Percentiles rank a stretch among this genome's conserved stretches.
Evolutionary conservation across 768 basidiomycete species (phyloP).

Genomic region (Trametes sanguinea): DNA sequence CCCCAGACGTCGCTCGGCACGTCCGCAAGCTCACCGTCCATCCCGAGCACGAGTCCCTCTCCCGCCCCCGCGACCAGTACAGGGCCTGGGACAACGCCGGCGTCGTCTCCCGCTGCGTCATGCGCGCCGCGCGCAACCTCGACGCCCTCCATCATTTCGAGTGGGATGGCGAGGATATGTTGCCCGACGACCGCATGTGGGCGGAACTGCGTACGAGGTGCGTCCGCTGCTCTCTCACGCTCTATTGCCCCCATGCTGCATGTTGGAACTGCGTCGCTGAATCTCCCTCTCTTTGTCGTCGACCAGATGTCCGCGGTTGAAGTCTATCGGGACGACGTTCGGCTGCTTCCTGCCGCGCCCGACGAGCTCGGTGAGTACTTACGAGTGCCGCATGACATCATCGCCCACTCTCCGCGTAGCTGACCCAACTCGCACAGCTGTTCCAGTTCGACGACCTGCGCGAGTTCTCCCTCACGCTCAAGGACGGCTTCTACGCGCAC

Average conservation of each 20-base stretch:
- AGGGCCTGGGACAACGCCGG: conserved; percentile 35
- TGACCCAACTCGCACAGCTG: conserved; percentile 42
- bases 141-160: conserved; percentile 68
- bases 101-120: conserved; percentile 53
- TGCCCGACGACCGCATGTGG: conserved; percentile 77
- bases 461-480: conserved; percentile 63
- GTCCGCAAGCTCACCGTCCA: conserved; percentile 58
- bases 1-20: conserved; percentile 64
- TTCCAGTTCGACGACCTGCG: conserved; percentile 67
- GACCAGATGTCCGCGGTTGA: conserved; percentile 64
- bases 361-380: conserved; percentile 63
- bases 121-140: conserved; percentile 49
- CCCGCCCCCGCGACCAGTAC: conserved; percentile 10
- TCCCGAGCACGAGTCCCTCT: conserved; percentile 32
- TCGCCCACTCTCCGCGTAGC: conserved; percentile 2
- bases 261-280: neutral
- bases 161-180: conserved; percentile 69
- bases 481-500: conserved; percentile 62
- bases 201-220: conserved; percentile 69
- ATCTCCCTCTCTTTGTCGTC: neutral
- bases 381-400: conserved; percentile 15
- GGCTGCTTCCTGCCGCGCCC: conserved; percentile 58
- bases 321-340: conserved; percentile 61
- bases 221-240: conserved; percentile 43
- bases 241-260: neutral